phyloP scores from a whole-genome alignment of 306 rosid genomes.

The Begonia peltatifolia region DNA sequence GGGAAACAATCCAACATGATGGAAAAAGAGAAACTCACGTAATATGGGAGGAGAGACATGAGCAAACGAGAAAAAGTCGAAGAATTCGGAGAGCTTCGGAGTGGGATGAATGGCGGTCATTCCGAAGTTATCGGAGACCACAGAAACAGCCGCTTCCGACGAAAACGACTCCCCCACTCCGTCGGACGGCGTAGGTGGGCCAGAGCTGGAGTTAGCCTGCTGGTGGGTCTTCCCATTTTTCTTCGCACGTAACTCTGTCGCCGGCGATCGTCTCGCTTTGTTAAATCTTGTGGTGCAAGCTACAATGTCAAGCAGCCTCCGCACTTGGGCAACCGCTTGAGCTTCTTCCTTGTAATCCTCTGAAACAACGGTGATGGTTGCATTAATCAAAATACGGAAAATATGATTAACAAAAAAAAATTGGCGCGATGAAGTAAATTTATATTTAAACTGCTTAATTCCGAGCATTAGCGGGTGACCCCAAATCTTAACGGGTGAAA shows the following conservation, averaged over 20 bases:
- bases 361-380: constrained; percentile 1
- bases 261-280: constrained; percentile 39
- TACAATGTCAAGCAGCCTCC: constrained; percentile 64
- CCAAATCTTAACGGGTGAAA: no score
- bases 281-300: constrained; percentile 64
- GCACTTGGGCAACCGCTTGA: constrained; percentile 50
- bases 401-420: background rate
- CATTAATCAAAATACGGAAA: background rate
- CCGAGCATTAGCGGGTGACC: no score
- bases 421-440: background rate
- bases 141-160: constrained; percentile 24
- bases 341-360: constrained; percentile 58
- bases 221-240: constrained; percentile 24
- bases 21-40: constrained; percentile 28
- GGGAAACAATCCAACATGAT: no score
- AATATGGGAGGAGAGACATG: constrained; percentile 63
- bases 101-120: constrained; percentile 87
- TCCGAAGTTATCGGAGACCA: constrained; percentile 59
- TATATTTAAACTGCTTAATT: no score
- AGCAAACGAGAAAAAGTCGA: constrained; percentile 75
- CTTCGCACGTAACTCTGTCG: constrained; percentile 52
- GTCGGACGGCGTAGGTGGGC: constrained; percentile 34
- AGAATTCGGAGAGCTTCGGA: constrained; percentile 85
- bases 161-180: constrained; percentile 18
- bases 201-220: constrained; percentile 14